A percentile compares a stretch with the other conserved stretches of the same genome.
These are phyloP conservation scores for Cucurbita ficifolia DNA, from an alignment of 306 rosid genomes.

Conservation along the genomic window DNA sequence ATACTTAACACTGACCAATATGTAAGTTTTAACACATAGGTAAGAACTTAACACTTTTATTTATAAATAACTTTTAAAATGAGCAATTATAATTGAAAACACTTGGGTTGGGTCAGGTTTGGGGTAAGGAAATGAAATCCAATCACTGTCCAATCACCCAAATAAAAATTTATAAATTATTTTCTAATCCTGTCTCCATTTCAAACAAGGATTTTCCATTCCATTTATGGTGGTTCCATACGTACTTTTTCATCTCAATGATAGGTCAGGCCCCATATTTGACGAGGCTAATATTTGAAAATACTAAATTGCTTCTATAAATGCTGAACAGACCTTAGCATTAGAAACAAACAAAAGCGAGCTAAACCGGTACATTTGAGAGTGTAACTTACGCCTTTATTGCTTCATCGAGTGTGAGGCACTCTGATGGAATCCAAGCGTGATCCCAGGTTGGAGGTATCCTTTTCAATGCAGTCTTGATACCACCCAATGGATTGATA, in stretches of 20 bases:
- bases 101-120: neutral
- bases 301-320: neutral
- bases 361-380: neutral
- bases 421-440: constrained; percentile 68
- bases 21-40: too few species aligned
- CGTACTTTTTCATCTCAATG: neutral
- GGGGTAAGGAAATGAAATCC: neutral
- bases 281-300: neutral
- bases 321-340: neutral
- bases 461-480: constrained; percentile 54
- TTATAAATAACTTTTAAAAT: neutral
- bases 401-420: constrained; percentile 48
- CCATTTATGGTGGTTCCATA: neutral
- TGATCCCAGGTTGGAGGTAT: constrained; percentile 38
- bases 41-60: neutral
- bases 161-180: neutral
- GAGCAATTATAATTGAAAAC: neutral
- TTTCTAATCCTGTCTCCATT: neutral
- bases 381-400: constrained; percentile 45
- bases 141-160: neutral
- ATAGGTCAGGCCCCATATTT: neutral
- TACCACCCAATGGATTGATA: constrained; percentile 57
- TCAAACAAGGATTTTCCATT: neutral
- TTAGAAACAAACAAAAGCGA: neutral
- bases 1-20: neutral